Conservation (phyloP, 768 basidiomycete species). For the Lanmaoa rubissima region DNA sequence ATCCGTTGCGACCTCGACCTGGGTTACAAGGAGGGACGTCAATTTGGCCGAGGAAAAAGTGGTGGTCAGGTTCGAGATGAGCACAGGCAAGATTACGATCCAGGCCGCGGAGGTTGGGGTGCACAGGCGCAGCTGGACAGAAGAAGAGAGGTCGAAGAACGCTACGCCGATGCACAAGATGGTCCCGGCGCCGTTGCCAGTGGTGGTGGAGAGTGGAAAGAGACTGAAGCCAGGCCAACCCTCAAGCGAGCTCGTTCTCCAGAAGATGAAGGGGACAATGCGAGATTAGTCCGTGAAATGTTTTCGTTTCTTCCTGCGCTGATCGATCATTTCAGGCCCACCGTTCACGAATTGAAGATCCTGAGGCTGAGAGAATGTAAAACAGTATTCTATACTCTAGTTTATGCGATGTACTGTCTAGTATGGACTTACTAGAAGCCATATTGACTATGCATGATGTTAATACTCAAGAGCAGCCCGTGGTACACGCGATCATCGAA, state of each 20-base stretch:
- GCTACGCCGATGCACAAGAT: slow-evolving; percentile 79
- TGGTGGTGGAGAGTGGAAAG: slow-evolving; percentile 87
- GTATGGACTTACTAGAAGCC: slow-evolving; percentile 16
- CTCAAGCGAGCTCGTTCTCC: slow-evolving; percentile 76
- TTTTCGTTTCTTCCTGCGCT: slow-evolving; percentile 2
- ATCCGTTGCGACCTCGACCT: slow-evolving; percentile 97
- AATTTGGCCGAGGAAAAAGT: slow-evolving; percentile 96
- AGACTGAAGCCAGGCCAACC: slow-evolving; percentile 45
- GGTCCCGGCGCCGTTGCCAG: slow-evolving; percentile 79
- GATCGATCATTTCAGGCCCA: slow-evolving; percentile 42
- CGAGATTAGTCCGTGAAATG: slow-evolving; percentile 48
- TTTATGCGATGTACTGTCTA: slow-evolving; percentile 16
- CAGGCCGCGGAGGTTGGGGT: slow-evolving; percentile 94
- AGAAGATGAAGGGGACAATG: slow-evolving; percentile 67
- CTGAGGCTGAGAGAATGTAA: slow-evolving; percentile 72
- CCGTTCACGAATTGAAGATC: slow-evolving; percentile 60
- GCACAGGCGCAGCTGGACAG: slow-evolving; percentile 82
- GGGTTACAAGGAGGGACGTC: slow-evolving; percentile 94
- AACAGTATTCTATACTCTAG: slow-evolving; percentile 23
- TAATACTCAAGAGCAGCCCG: neutral
- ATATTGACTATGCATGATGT: slow-evolving; percentile 14
- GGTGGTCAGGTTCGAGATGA: slow-evolving; percentile 97
- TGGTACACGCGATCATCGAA: slow-evolving; percentile 39
- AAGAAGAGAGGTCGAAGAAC: slow-evolving; percentile 79
- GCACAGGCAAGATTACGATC: slow-evolving; percentile 94